Evolutionary conservation across 768 basidiomycete species (phyloP).

Genomic region (Suillus decipiens): DNA sequence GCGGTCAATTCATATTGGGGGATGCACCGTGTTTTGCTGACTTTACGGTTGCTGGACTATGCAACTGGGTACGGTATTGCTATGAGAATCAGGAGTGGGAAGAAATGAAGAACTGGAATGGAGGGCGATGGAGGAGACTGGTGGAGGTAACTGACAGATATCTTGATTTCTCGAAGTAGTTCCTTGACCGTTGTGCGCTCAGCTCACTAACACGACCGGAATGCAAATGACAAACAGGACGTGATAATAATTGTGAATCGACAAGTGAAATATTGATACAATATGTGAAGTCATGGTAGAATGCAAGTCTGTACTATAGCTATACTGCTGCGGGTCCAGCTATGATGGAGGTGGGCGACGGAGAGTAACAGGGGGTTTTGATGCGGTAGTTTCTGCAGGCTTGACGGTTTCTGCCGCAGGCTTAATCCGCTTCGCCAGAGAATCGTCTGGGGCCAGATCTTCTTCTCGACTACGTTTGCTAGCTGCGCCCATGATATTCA

Average conservation of each 20-base stretch:
- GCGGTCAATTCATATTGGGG: constrained; percentile 14
- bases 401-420: too few relatives aligned
- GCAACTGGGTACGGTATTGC: constrained; percentile 14
- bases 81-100: constrained; percentile 16
- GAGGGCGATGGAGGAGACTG: constrained; percentile 16
- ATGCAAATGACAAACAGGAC: not conserved
- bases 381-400: constrained; percentile 42
- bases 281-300: constrained; percentile 5
- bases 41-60: constrained; percentile 21
- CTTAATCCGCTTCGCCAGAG: constrained; percentile 68
- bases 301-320: not conserved
- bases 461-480: constrained; percentile 67
- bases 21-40: constrained; percentile 23
- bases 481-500: constrained; percentile 67
- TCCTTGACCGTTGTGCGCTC: not conserved
- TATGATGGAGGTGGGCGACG: constrained; percentile 30
- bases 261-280: constrained; percentile 26
- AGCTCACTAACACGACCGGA: not conserved
- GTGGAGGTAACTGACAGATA: constrained; percentile 22
- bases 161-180: constrained; percentile 11
- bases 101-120: constrained; percentile 12
- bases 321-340: not conserved
- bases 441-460: constrained; percentile 47
- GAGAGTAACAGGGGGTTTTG: constrained; percentile 36
- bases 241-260: not conserved